Conservation (phyloP, 2,329 filamentous ascomycete species). For the Apiospora aurea region DNA sequence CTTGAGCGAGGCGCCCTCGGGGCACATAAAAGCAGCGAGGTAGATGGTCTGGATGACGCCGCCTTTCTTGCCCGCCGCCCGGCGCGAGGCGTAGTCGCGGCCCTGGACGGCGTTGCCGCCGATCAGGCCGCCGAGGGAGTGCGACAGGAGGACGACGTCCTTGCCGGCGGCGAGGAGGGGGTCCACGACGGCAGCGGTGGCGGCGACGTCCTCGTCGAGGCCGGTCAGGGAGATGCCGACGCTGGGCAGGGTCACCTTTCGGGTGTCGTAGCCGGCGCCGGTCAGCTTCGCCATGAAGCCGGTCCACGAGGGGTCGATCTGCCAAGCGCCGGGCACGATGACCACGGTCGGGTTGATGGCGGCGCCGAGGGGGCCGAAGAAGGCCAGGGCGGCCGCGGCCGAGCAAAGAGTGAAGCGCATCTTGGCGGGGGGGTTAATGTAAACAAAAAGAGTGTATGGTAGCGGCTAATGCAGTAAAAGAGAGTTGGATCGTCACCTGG, state of each 20-base stretch:
- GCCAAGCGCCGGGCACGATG: constrained; percentile 23
- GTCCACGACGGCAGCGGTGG: constrained; percentile 21
- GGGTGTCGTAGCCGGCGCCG: constrained; percentile 20
- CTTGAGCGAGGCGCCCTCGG: constrained; percentile 20
- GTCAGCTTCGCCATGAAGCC: constrained; percentile 21
- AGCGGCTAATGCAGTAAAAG: background rate
- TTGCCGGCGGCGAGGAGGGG: constrained; percentile 22
- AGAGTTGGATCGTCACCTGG: background rate
- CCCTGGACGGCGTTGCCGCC: constrained; percentile 24
- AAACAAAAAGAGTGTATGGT: background rate
- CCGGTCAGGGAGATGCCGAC: constrained; percentile 22
- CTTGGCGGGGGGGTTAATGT: background rate
- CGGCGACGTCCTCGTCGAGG: constrained; percentile 21
- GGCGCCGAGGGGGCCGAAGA: constrained; percentile 3
- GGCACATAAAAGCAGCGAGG: constrained; percentile 24
- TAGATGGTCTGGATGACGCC: constrained; percentile 25
- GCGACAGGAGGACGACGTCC: constrained; percentile 25
- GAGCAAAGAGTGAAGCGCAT: constrained; percentile 17
- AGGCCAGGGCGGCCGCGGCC: constrained; percentile 13
- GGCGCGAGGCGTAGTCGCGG: constrained; percentile 20
- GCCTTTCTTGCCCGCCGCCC: constrained; percentile 17
- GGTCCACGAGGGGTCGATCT: constrained; percentile 24
- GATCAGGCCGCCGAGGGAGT: constrained; percentile 25
- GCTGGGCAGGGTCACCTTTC: constrained; percentile 24
- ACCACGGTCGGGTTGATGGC: constrained; percentile 23